A percentile compares a stretch with the other conserved stretches of the same genome.
phyloP scores from a whole-genome alignment of 2,329 filamentous ascomycete genomes.

The Teratosphaeria destructans region DNA sequence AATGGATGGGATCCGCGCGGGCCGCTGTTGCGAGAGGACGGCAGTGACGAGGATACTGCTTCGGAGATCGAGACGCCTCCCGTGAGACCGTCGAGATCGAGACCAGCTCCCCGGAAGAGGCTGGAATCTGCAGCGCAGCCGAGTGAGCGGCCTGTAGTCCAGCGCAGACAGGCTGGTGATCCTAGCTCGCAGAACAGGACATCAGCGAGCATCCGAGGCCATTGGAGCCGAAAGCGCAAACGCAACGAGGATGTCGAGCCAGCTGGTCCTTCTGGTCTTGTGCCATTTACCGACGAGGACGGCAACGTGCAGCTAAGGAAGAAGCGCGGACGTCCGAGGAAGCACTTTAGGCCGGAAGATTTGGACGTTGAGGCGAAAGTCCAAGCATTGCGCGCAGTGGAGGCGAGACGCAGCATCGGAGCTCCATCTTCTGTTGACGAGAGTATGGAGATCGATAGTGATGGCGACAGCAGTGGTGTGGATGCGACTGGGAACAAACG shows the following conservation, averaged over 20 bases:
- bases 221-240: conserved; percentile 1
- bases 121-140: background rate
- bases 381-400: background rate
- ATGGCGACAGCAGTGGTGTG: background rate
- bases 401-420: background rate
- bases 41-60: conserved; percentile 27
- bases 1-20: conserved; percentile 68
- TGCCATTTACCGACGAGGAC: background rate
- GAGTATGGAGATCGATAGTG: background rate
- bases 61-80: conserved; percentile 17
- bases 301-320: background rate
- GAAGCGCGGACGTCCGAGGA: conserved; percentile 6
- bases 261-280: background rate
- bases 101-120: background rate
- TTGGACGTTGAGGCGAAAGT: conserved; percentile 1
- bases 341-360: conserved; percentile 3
- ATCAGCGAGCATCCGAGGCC: background rate
- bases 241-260: conserved; percentile 1
- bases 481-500: background rate
- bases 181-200: background rate
- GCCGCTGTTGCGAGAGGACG: conserved; percentile 21
- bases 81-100: background rate
- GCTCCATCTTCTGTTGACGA: background rate
- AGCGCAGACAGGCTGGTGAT: background rate
- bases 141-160: conserved; percentile 1